Evolutionary conservation across 352 stramenopile genomes (phyloP), one percentile per base, ranked within the genome.

Genomic region (Globisporangium radiosum): DNA sequence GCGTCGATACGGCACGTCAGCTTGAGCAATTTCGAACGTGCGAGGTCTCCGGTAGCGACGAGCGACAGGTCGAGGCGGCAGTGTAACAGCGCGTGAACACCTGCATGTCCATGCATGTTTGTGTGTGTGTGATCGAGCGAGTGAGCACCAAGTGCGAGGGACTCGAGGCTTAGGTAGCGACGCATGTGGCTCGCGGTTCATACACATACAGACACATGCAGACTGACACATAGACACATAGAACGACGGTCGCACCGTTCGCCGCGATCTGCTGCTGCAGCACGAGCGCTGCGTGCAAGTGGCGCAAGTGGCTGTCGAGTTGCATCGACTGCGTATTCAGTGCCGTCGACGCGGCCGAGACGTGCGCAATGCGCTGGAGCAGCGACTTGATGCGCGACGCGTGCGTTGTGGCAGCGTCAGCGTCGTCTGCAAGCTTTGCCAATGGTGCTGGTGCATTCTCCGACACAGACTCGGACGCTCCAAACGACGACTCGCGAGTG

Each of bases 201-300:
- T 2, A 33, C 25, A 33, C 25, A 33, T 33, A 33, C 25, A 33
- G 25, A 33, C 25, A 33, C 25, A 33, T 33, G 25, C 25, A 33
- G 25, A 33, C 25, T 14, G 2, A 10, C 36, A 17, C 5, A 25
- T 17, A 15, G 33, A 39, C 19, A 17, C 6, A 49, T 6, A 44
- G 13, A 33, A 33, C 17, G 19, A 56, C 14, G 15, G n/a, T 59
- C 54, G 45, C 19, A 67, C 62, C 62, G 3, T 51, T 56, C 1
- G 49, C n/a, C 9, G 61, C 19, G 8, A 68, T 50, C 36, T 65
- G 52, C 13, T 59, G 67, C 8, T 80, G 64, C 13, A 88, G 61
- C 52, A 79, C 61, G 11, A 87, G 68, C 14, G 70, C 73, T 7
- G 80, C 70, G 57, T 87, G 62, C 9, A 85, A 52, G 2, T 56